Base-by-base conservation (phyloP, 495 filamentous ascomycete species). In the Schizothecium vesticola region DNA sequence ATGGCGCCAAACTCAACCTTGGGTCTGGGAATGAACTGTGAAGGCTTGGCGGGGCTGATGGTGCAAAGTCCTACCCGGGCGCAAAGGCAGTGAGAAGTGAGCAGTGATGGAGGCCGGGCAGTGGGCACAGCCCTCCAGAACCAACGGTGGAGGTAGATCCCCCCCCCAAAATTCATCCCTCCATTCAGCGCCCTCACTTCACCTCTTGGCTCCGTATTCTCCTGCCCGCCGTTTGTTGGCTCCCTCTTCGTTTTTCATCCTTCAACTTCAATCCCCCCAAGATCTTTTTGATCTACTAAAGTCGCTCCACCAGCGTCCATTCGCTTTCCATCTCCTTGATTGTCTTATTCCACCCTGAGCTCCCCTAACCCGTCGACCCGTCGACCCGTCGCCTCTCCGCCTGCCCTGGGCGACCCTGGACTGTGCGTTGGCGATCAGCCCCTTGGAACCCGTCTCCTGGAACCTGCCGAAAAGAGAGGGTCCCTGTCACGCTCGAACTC, bases 401-500 rank as follows among this genome's bases (percentile, higher is more conserved):
- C 31, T 33, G 31, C 31, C 29, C 6, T 10, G 29, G 7, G 43
- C 19, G 25, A 24, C 22, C 36, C 51, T 29, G 23, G n/a, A 19
- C 36, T n/a, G 63, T 65, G 63, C 63, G 24, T 31, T 43, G 23
- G 24, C 21, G 63, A 13, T 57, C 67, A 13, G 58, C 61, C 55
- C 69, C 66, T 56, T 33, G 67, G 28, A 70, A 62, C 64, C 28
- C 63, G 65, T 68, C 58, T 33, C 59, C 60, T 61, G 65, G 56
- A 66, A 70, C 43, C 43, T 51, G 73, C 73, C 72, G 73, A 71
- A 51, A 2, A n/a, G 19, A 51, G 16, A 51, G 43, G 43, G 73
- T 72, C 75, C 67, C 59, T 72, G 72, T 63, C 69, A 69, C 71
- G 63, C 71, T 75, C 77, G 68, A 79, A 76, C 73, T 68, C 73